Base-by-base conservation (phyloP, 192 early-diverging fungal species). In the Gonapodya prolifera region DNA sequence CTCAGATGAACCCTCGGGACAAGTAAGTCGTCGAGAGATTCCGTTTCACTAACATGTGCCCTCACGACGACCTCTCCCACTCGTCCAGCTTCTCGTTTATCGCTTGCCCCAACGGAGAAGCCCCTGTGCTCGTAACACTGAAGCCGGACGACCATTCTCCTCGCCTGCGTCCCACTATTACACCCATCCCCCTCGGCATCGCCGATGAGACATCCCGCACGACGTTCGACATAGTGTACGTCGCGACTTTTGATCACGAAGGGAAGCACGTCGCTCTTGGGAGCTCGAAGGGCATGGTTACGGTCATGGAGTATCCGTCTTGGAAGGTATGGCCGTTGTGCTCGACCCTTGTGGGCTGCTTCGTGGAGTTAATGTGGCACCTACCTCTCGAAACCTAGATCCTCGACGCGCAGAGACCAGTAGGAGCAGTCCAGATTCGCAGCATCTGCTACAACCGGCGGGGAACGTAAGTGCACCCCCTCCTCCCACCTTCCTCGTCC, bases 1-100 rank as follows among this genome's bases (percentile, higher is more conserved):
- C 93, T 0, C 88, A 90, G 45, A 85, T 95, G 81, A 93, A 95
- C 79, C 93, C 95, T 18, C 89, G 86, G 75, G 88, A 93, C 83
- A 91, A 87, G 90, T 91, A 82, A 61, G 79, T 78, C 71, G 0
- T n/a, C 2, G 34, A 70, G 45, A 23, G 75, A 1, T 76, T 1
- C 34, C 30, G 2, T 28, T 76, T 28, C 34, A 34, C 33, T 18
- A 35, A 1, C 2, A 76, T 45, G 75, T 1, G 78, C 1, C 70
- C 16, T 29, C 77, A 34, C 36, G 70, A 34, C 30, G 77, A 23
- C 75, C 1, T 28, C 13, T 31, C 69, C 78, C 2, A 33, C 29
- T 34, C 23, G 35, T 34, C 2, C 69, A 84, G 80, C 75, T 75
- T 80, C 69, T 23, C 77, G 13, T 77, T 84, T 69, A 77, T 80